Evolutionary conservation across 495 filamentous ascomycete genomes (phyloP).

Genomic region (Penicillium nucicola): DNA sequence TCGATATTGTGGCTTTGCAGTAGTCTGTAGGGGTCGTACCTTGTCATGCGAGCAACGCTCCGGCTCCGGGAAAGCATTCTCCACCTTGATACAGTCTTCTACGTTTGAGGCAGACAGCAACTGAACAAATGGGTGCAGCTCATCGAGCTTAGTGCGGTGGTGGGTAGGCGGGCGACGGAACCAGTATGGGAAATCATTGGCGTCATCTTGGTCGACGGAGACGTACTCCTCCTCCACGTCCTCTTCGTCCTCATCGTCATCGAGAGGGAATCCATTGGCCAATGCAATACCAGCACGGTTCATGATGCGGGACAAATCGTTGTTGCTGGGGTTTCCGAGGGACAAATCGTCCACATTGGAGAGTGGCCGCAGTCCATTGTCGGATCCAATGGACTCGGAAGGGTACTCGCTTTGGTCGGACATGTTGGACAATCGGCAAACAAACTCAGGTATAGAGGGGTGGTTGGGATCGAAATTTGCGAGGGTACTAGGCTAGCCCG

Average conservation of each 20-base stretch:
- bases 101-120: conserved; percentile 69
- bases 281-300: conserved; percentile 30
- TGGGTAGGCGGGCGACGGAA: conserved; percentile 41
- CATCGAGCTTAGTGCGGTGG: conserved; percentile 43
- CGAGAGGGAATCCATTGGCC: conserved; percentile 35
- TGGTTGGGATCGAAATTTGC: background rate
- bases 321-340: conserved; percentile 25
- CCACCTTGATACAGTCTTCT: conserved; percentile 72
- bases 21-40: conserved; percentile 46
- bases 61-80: conserved; percentile 69
- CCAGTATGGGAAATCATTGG: conserved; percentile 42
- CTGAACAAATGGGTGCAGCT: conserved; percentile 66
- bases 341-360: conserved; percentile 34
- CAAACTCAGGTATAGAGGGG: background rate
- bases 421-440: conserved; percentile 8
- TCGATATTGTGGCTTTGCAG: background rate
- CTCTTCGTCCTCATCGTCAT: conserved; percentile 41
- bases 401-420: conserved; percentile 27
- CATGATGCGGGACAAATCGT: conserved; percentile 33
- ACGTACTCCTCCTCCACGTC: conserved; percentile 44
- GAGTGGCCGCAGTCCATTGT: conserved; percentile 29
- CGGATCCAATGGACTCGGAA: conserved; percentile 26
- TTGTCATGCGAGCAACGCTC: conserved; percentile 78
- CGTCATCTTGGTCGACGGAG: conserved; percentile 42
- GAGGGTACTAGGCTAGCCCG: conserved; percentile 4